These are phyloP conservation scores for Pseudozyma sp. DNA, from an alignment of 1,284 basidiomycete genomes.

Conservation along the genomic window DNA sequence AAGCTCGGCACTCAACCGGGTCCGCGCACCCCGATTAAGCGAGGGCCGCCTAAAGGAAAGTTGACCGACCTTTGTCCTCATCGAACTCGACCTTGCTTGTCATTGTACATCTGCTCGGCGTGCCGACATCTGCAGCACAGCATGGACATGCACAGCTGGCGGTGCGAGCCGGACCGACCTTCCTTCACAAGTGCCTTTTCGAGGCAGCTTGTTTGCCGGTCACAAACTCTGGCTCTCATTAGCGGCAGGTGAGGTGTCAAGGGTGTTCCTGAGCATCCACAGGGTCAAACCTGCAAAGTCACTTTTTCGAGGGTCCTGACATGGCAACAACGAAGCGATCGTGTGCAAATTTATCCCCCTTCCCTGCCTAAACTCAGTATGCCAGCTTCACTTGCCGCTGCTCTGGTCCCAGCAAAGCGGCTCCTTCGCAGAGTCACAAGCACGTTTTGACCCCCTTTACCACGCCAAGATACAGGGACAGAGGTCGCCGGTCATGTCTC, in stretches of 20 bases:
- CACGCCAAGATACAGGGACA: neutral
- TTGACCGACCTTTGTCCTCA: neutral
- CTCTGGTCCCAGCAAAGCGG: too few relatives aligned
- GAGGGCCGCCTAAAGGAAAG: neutral
- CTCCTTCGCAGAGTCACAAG: too few relatives aligned
- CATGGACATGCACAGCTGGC: neutral
- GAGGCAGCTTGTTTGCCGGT: neutral
- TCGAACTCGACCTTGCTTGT: neutral
- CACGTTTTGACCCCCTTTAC: too few relatives aligned
- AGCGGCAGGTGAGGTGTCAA: too few relatives aligned
- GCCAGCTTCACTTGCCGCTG: too few relatives aligned
- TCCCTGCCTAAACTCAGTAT: too few relatives aligned
- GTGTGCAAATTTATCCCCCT: too few relatives aligned
- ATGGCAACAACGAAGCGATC: too few relatives aligned
- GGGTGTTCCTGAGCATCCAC: too few relatives aligned
- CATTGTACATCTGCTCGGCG: neutral
- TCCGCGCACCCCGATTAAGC: neutral
- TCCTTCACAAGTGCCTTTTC: too few relatives aligned
- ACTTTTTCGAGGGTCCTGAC: too few relatives aligned
- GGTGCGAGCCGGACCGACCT: neutral
- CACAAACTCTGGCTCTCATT: neutral
- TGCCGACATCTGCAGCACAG: neutral
- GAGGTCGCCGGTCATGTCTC: slow-evolving; percentile 3
- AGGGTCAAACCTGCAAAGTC: too few relatives aligned
- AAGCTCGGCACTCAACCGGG: neutral